phyloP scores from a whole-genome alignment of 176 grass and related monocot species.

The Triticum monococcum region DNA sequence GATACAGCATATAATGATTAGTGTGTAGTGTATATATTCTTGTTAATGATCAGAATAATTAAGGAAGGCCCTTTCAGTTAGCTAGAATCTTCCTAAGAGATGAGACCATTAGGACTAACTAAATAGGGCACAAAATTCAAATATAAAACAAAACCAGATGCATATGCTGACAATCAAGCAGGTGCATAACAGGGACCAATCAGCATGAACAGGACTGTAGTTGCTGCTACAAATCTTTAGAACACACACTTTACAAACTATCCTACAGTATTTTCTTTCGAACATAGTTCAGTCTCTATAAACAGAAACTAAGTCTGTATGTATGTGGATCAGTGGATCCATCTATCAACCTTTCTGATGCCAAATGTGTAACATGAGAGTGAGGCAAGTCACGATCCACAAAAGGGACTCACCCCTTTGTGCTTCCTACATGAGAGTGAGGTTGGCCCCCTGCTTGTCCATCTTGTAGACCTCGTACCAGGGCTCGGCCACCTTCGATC shows the following conservation, averaged over 20 bases:
- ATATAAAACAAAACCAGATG: not conserved
- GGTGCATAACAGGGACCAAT: not conserved
- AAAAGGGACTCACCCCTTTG: too few relatives aligned
- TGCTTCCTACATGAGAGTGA: not conserved
- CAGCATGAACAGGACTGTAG: not conserved
- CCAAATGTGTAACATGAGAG: too few relatives aligned
- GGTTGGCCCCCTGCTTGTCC: conserved; percentile 81
- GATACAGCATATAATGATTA: too few relatives aligned
- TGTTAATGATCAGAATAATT: too few relatives aligned
- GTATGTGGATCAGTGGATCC: too few relatives aligned
- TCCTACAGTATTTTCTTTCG: not conserved
- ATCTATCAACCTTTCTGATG: too few relatives aligned
- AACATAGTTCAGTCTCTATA: not conserved
- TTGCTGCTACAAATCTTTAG: not conserved
- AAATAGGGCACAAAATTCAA: not conserved
- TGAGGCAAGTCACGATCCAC: too few relatives aligned
- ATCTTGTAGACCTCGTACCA: conserved; percentile 86
- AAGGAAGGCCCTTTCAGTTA: too few relatives aligned
- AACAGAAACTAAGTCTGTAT: too few relatives aligned
- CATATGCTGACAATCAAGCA: not conserved
- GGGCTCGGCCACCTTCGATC: conserved; percentile 85
- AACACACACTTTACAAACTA: not conserved
- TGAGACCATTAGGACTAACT: not conserved
- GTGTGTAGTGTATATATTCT: too few relatives aligned
- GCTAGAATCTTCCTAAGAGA: too few relatives aligned